Conservation (phyloP, 1,284 basidiomycete species). For the Cryptococcus floricola region DNA sequence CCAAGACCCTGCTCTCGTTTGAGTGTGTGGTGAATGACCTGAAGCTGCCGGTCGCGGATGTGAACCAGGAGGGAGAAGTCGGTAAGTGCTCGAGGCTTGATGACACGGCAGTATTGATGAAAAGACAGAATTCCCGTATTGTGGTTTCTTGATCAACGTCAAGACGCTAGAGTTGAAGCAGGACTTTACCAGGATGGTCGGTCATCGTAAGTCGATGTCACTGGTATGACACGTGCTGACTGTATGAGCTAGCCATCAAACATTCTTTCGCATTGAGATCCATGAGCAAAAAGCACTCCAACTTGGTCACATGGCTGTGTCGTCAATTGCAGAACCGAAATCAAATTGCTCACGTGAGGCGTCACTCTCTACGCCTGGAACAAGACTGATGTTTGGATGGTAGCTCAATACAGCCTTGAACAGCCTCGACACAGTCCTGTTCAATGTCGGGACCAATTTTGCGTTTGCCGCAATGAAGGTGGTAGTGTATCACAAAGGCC, state of each 20-base stretch:
- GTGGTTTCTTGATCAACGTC: constrained; percentile 75
- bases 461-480: constrained; percentile 84
- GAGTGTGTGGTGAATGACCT: constrained; percentile 24
- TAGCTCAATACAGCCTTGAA: constrained; percentile 71
- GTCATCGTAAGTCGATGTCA: constrained; percentile 54
- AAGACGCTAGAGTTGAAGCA: constrained; percentile 67
- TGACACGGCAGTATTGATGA: background rate
- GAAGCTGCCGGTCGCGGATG: constrained; percentile 19
- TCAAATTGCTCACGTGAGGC: constrained; percentile 43
- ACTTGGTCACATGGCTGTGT: constrained; percentile 45
- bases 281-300: constrained; percentile 27
- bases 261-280: constrained; percentile 45
- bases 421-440: constrained; percentile 58
- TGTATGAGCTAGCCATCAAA: constrained; percentile 27
- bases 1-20: constrained; percentile 71
- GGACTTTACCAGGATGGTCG: constrained; percentile 65
- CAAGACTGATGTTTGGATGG: background rate
- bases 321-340: constrained; percentile 49
- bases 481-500: constrained; percentile 71
- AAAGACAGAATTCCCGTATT: constrained; percentile 77
- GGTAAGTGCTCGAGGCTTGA: constrained; percentile 1
- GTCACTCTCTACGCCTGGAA: background rate
- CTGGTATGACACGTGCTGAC: background rate
- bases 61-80: constrained; percentile 11
- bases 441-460: constrained; percentile 84